Percentiles rank a stretch among this genome's conserved stretches.
phyloP scores from a whole-genome alignment of 1,139 yeast genomes.

The Diutina rugosa region DNA sequence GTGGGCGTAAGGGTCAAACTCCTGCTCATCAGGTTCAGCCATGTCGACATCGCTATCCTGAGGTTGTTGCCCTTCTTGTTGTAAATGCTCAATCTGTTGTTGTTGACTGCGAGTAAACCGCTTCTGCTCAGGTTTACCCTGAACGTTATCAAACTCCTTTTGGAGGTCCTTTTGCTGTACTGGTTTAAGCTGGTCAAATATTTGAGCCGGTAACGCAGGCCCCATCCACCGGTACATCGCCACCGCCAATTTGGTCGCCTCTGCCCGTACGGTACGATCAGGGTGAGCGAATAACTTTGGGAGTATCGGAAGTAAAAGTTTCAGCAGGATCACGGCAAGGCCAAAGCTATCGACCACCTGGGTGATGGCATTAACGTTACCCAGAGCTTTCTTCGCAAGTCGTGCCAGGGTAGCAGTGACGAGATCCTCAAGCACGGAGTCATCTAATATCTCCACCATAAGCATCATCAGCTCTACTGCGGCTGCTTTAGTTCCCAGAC shows the following conservation, averaged over 20 bases:
- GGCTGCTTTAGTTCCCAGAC: constrained; percentile 62
- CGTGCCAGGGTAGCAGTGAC: constrained; percentile 49
- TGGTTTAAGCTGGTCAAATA: constrained; percentile 71
- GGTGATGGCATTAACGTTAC: constrained; percentile 43
- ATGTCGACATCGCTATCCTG: constrained; percentile 26
- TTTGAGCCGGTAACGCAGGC: constrained; percentile 40
- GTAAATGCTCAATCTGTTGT: constrained; percentile 9
- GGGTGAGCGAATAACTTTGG: constrained; percentile 75
- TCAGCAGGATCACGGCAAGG: constrained; percentile 47
- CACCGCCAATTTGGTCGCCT: constrained; percentile 57
- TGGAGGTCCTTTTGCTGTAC: constrained; percentile 83
- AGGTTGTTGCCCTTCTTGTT: constrained; percentile 4
- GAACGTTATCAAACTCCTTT: constrained; percentile 47
- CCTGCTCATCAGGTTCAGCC: constrained; percentile 14
- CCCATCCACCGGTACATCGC: constrained; percentile 74
- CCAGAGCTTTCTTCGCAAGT: constrained; percentile 71
- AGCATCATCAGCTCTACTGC: constrained; percentile 49
- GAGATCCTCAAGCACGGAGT: constrained; percentile 54
- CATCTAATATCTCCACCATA: constrained; percentile 52
- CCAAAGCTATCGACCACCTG: constrained; percentile 58
- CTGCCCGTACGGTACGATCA: constrained; percentile 76
- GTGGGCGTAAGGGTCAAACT: constrained; percentile 16
- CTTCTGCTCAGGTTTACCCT: constrained; percentile 37
- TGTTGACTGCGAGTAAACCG: constrained; percentile 44
- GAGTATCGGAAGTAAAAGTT: constrained; percentile 42